Base-by-base conservation (phyloP, 495 filamentous ascomycete species). In the Penicillium pancosmium region DNA sequence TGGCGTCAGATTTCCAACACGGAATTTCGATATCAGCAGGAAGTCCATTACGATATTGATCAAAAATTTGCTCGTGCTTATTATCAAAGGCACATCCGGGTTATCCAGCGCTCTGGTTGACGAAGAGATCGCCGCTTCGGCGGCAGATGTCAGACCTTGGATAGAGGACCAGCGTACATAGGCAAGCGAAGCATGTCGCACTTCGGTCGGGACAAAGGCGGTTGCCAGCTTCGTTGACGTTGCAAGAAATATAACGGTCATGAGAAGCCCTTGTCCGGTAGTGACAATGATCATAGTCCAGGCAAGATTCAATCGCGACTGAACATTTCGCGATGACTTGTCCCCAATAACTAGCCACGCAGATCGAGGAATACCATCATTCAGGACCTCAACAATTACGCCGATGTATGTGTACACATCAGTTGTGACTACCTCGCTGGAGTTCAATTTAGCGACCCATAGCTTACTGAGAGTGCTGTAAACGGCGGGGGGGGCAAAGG, bases 301-400 rank as follows among this genome's bases (percentile, higher is more conserved):
- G 0, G 88, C 73, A 9, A 92, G 80, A 5, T 74, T 67, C 21
- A 91, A 66, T 0, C 89, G 81, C 8, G 82, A 76, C 6, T 69
- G 33, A 3, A 80, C 60, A 1, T 74, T 75, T 11, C 87, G 81
- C 2, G 82, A 82, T 7, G 79, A 68, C 50, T 81, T 81, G 72
- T 91, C 86, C 10, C 85, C 89, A 61, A 91, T 91, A 56, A 88
- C 77, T 15, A 86, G 71, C 85, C 85, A 91, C 7, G 88, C 80
- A 1, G 86, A 81, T 21, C 88, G 77, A 0, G 88, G 89, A 7
- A 91, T 83, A 13, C 88, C 87, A 63, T 92, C 88, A 69, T 91
- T 91, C 43, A 91, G 71, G 1, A 90, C 87, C 61, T 91, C 83
- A 0, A 79, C 82, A 15, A 90, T 77, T 16, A 83, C 77, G 25